Evolutionary conservation across 1,284 basidiomycete genomes (phyloP), one percentile per base, ranked within the genome.

Genomic region (Thelephora terrestris): DNA sequence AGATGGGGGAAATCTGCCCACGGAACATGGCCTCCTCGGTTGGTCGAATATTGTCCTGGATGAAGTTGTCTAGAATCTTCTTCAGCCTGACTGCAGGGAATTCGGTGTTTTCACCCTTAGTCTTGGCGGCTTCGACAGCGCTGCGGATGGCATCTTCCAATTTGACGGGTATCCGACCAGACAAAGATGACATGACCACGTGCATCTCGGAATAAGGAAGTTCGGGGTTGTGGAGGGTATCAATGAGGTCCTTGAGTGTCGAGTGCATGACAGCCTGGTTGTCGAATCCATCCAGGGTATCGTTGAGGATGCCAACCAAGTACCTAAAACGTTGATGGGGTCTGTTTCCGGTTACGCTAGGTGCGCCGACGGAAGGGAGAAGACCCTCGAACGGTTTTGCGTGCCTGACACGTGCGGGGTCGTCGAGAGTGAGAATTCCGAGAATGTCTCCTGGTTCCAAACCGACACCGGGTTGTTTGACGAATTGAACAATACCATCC

Each of bases 401-500:
- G 60, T 98, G 95, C 67, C 92, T 96, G 61, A 99, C 96, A 55
- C 93, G 92, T 57, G 85, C 79, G 34, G 96, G 96, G 65, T 99
- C 95, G 63, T 99, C 96, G 50, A 99, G 81, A 16, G 91, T 91
- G 47, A 99, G 77, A 63, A 99, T 95, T 71, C 96, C 96, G 52
- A 99, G 82, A 54, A 99, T 93, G 66, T 98, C 96, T 44, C 96
- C 96, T n/a, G 94, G 91, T 58, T 91, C 89, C 50, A 99, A 80
- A 55, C 91, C 92, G 59, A 95, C 89, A 58, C 96, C 96, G 47
- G 95, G 91, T 63, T 98, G 93, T 73, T 98, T 99, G 66, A 99
- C 92, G 63, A 99, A 87, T 61, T 94, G 91, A n/a, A 91, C 83
- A 43, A 89, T 78, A 64, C 96, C 96, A 64, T 95, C 91, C 66